Percentiles rank a stretch among this genome's conserved stretches.
phyloP scores from a whole-genome alignment of 148 eudicot species.

The Cornus kousa region DNA sequence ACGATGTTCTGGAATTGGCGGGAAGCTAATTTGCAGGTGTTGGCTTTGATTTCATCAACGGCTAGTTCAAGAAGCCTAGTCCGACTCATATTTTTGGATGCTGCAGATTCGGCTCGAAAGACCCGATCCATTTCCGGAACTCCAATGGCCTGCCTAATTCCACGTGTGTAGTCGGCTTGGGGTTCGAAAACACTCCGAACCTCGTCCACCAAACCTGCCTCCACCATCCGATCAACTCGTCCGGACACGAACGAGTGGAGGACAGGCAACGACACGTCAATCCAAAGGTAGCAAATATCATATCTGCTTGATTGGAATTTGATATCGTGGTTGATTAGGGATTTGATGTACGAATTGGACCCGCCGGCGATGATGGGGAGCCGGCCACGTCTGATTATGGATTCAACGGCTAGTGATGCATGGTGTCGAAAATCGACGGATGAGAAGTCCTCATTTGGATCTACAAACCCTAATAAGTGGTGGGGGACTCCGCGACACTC shows the following conservation, averaged over 20 bases:
- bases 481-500: slow-evolving; percentile 74
- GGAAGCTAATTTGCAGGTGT: slow-evolving; percentile 58
- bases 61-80: slow-evolving; percentile 42
- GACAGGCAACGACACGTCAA: slow-evolving; percentile 57
- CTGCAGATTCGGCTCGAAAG: slow-evolving; percentile 39
- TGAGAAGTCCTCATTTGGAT: slow-evolving; percentile 55
- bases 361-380: slow-evolving; percentile 94
- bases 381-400: slow-evolving; percentile 43
- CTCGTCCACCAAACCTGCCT: slow-evolving; percentile 61
- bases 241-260: slow-evolving; percentile 56
- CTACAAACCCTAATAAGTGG: slow-evolving; percentile 62
- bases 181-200: slow-evolving; percentile 51
- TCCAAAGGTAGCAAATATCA: slow-evolving; percentile 76
- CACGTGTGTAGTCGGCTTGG: slow-evolving; percentile 45
- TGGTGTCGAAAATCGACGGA: slow-evolving; percentile 52
- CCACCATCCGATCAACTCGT: slow-evolving; percentile 72
- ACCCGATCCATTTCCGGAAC: slow-evolving; percentile 71
- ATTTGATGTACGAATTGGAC: slow-evolving; percentile 74
- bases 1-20: slow-evolving; percentile 63
- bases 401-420: slow-evolving; percentile 51
- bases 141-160: slow-evolving; percentile 81
- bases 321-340: slow-evolving; percentile 59
- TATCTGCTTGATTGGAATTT: slow-evolving; percentile 47
- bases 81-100: slow-evolving; percentile 23
- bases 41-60: slow-evolving; percentile 56